Evolutionary conservation across 345 rosid species (phyloP).

Genomic region (Schrenkiella parvula): DNA sequence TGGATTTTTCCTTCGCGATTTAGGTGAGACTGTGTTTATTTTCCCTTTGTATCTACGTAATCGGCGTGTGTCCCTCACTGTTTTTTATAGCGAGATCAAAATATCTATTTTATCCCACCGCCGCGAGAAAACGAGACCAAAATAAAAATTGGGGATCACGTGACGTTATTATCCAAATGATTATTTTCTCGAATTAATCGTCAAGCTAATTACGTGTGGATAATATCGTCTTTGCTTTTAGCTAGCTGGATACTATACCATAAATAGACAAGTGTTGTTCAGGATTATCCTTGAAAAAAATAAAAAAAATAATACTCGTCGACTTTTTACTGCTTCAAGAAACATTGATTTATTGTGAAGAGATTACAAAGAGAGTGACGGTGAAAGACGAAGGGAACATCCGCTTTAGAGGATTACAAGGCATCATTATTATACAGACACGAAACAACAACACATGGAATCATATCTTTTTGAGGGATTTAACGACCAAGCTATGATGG

Average conservation of each 20-base stretch:
- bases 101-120: constrained; percentile 10
- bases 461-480: not conserved
- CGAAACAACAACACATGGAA: not conserved
- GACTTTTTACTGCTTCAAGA: not conserved
- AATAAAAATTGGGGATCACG: not conserved
- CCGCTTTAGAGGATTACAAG: constrained; percentile 10
- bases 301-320: not conserved
- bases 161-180: not conserved
- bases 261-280: not conserved
- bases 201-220: not conserved
- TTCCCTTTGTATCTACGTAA: not conserved
- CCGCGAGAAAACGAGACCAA: not conserved
- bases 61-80: constrained; percentile 16
- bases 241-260: not conserved
- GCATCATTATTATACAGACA: not conserved
- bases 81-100: not conserved
- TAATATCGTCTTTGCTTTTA: constrained; percentile 13
- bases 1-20: not conserved
- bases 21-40: not conserved
- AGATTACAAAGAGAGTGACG: constrained; percentile 2
- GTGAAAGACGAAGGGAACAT: not conserved
- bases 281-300: not conserved
- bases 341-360: constrained; percentile 16
- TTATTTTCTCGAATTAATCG: not conserved
- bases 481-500: constrained; percentile 12